These are phyloP conservation scores for Russula lepida DNA, from an alignment of 768 basidiomycete genomes.

Conservation along the genomic window DNA sequence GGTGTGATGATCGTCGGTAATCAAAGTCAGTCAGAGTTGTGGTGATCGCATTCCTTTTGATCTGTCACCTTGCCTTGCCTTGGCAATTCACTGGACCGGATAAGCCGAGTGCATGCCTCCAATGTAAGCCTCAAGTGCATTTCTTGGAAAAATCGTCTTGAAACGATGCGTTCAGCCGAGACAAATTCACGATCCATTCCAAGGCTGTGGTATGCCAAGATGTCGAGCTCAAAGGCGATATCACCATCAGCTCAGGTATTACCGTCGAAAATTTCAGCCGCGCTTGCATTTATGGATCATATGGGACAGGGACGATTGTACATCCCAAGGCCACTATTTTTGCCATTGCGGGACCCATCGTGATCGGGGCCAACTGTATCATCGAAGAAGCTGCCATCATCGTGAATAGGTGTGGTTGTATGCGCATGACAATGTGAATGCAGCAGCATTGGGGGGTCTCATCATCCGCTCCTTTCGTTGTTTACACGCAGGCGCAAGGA, in stretches of 20 bases:
- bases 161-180: slow-evolving; percentile 45
- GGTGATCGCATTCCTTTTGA: too few species aligned
- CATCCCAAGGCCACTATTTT: slow-evolving; percentile 94
- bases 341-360: slow-evolving; percentile 82
- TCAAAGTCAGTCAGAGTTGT: too few species aligned
- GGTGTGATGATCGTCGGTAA: neutral
- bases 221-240: slow-evolving; percentile 89
- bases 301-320: slow-evolving; percentile 61
- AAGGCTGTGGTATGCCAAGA: slow-evolving; percentile 89
- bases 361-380: slow-evolving; percentile 82
- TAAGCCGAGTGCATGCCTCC: slow-evolving; percentile 15
- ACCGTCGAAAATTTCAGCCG: neutral
- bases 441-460: neutral
- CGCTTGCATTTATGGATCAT: neutral
- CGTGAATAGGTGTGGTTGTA: slow-evolving; percentile 58
- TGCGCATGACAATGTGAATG: slow-evolving; percentile 5
- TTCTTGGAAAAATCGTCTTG: neutral
- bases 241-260: slow-evolving; percentile 79
- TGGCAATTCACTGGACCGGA: neutral
- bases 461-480: neutral
- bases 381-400: slow-evolving; percentile 89
- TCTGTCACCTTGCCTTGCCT: neutral
- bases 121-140: slow-evolving; percentile 12
- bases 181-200: slow-evolving; percentile 85
- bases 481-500: slow-evolving; percentile 50